Percentiles rank a stretch among this genome's conserved stretches.
Conservation (phyloP, 495 filamentous ascomycete genomes). For the Lasiosphaeriaceae sp. region DNA sequence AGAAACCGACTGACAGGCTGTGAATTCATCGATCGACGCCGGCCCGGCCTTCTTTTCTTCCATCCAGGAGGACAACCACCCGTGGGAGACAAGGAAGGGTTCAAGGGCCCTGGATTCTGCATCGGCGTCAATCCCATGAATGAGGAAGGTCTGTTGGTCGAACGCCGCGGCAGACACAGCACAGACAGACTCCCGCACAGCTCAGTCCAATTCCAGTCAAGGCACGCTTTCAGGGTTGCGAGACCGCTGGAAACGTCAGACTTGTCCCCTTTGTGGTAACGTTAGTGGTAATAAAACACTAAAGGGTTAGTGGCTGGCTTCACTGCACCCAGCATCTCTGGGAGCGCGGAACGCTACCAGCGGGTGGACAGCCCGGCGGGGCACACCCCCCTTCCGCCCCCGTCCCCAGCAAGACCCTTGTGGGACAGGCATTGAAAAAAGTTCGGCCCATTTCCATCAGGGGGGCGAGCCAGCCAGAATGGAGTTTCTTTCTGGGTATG, state of each 20-base stretch:
- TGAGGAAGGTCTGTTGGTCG: slow-evolving; percentile 15
- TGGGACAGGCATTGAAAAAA: slow-evolving; percentile 1
- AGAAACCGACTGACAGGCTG: slow-evolving; percentile 7
- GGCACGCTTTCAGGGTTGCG: neutral
- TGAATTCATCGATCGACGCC: slow-evolving; percentile 3
- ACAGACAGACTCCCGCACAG: neutral
- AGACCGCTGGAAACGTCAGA: neutral
- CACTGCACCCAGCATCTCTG: neutral
- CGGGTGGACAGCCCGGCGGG: neutral
- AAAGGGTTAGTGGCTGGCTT: neutral
- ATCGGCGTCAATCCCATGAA: slow-evolving; percentile 7
- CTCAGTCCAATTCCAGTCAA: neutral
- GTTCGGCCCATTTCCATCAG: slow-evolving; percentile 12
- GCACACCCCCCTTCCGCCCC: neutral
- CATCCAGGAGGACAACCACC: slow-evolving; percentile 2
- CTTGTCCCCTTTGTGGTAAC: neutral
- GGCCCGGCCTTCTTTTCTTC: neutral
- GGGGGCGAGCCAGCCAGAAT: slow-evolving; percentile 18
- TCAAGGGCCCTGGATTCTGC: neutral
- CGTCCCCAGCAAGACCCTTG: neutral
- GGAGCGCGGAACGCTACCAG: neutral
- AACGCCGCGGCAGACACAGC: neutral
- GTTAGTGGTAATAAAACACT: neutral
- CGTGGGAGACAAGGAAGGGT: neutral
- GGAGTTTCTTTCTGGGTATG: slow-evolving; percentile 35